phyloP scores from a whole-genome alignment of 2,329 filamentous ascomycete species.

The Trichoderma oligosporum region DNA sequence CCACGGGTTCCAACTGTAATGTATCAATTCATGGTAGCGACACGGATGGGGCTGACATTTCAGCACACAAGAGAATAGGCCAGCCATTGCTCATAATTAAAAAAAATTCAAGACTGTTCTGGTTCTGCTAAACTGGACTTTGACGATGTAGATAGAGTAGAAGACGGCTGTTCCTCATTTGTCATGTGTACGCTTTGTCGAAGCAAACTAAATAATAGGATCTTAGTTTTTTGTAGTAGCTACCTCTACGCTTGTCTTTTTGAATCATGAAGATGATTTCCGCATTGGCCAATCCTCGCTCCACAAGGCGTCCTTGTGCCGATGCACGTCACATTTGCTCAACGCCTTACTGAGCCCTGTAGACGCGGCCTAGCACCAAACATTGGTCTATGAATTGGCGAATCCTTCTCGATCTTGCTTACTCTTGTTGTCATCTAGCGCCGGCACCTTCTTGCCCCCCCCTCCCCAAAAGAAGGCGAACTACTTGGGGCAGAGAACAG shows the following conservation, averaged over 20 bases:
- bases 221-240: too few relatives aligned
- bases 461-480: background rate
- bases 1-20: too few relatives aligned
- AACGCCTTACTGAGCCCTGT: background rate
- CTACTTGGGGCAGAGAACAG: slow-evolving; percentile 2
- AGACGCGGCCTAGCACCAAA: background rate
- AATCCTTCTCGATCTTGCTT: slow-evolving; percentile 16
- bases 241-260: too few relatives aligned
- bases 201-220: background rate
- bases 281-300: background rate
- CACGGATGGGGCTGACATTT: background rate
- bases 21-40: background rate
- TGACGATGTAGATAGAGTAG: background rate
- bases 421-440: slow-evolving; percentile 14
- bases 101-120: background rate
- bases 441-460: slow-evolving; percentile 7
- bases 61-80: background rate
- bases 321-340: slow-evolving; percentile 5
- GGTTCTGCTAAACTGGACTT: background rate
- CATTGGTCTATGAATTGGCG: background rate
- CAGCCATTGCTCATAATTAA: background rate
- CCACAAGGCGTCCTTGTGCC: slow-evolving; percentile 1
- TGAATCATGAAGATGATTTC: too few relatives aligned
- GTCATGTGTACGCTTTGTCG: background rate
- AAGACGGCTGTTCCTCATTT: background rate